Base-by-base conservation (phyloP, 2,329 filamentous ascomycete species). In the Alternaria atra region DNA sequence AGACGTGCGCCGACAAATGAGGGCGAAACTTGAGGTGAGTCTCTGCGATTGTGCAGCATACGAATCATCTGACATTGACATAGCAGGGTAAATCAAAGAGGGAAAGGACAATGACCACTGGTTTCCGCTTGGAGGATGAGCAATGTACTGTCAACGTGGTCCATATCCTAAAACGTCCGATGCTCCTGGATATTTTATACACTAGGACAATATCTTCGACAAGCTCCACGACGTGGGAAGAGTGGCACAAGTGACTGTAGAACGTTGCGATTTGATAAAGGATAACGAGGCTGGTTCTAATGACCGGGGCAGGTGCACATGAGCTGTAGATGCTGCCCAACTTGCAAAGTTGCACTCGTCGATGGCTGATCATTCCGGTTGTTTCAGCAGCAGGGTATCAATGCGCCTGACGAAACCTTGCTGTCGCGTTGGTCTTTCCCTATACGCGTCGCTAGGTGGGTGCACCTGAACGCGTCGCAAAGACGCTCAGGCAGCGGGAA, bases 51-150 rank as follows among this genome's bases (percentile, higher is more conserved):
- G 6, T 25, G 13, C 20, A 35, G 32, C 27, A 6, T 44, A 13
- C 29, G 15, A 12, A 53, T 13, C n/a, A 20, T 25, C 30, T 42
- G 27, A 53, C 30, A 25, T 37, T 23, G 8, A 53, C 17, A 23
- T 7, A 43, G 7, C 20, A 27, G 37, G 23, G 8, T 34, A 53
- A 20, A 25, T 53, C 46, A 42, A 30, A 17, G 17, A 15, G 39
- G 13, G 13, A 42, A 17, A 35, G 20, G 13, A 27, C 39, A 34
- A 53, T 30, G 5, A 9, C 40, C 67, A 6, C 79, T 79, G 0
- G 54, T 76, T 37, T 34, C 30, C 30, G 32, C 23, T 12, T 5
- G 32, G n/a, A 32, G 32, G 27, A 7, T 12, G 20, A 25, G 13
- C 6, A 9, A 25, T 37, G 9, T 35, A 35, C 32, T 23, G 20